Conservation (phyloP, 257 asterid genomes). For the Craterostigma plantagineum region DNA sequence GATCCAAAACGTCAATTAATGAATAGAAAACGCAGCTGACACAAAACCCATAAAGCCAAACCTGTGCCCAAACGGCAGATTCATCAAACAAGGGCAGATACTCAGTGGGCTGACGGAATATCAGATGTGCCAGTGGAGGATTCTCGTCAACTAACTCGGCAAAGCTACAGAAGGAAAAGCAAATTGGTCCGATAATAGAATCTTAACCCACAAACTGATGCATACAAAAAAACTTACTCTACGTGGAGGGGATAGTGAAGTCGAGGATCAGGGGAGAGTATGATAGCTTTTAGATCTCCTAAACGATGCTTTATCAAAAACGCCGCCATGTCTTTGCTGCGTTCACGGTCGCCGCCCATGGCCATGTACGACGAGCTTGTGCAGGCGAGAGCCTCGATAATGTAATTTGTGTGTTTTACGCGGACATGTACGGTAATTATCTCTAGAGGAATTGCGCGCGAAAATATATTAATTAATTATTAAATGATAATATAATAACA, state of each 20-base stretch:
- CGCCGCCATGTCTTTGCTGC: constrained; percentile 48
- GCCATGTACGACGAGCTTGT: constrained; percentile 18
- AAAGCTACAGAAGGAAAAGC: constrained; percentile 23
- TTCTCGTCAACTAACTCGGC: constrained; percentile 74
- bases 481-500: constrained; percentile 1
- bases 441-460: no score
- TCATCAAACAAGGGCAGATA: constrained; percentile 53
- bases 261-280: constrained; percentile 61
- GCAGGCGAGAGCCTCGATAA: constrained; percentile 15
- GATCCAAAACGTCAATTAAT: background rate
- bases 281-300: constrained; percentile 40
- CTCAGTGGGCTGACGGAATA: constrained; percentile 61
- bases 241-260: constrained; percentile 66
- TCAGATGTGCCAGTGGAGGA: constrained; percentile 49
- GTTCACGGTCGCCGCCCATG: constrained; percentile 22
- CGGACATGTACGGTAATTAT: constrained; percentile 5
- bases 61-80: constrained; percentile 89
- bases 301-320: constrained; percentile 38
- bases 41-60: constrained; percentile 9
- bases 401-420: background rate
- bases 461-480: no score
- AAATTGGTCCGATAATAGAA: background rate
- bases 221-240: constrained; percentile 33
- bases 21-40: background rate
- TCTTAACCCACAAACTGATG: no score